Evolutionary conservation across 2,329 filamentous ascomycete species (phyloP), one percentile per base, ranked within the genome.

Genomic region (Claviceps monticola): DNA sequence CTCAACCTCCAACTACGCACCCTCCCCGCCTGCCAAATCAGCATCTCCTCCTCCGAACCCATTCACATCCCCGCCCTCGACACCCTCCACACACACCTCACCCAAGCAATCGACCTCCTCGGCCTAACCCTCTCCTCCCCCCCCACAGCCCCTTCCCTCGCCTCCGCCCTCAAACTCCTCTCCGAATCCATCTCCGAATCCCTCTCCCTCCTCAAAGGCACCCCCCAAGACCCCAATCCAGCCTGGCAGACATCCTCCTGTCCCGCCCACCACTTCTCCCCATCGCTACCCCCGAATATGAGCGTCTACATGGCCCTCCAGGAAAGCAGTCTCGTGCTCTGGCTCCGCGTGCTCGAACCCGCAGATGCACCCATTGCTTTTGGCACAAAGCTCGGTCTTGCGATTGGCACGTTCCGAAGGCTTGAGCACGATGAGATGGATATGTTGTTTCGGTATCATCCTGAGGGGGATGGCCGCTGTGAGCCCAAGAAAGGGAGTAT

Each of bases 341-440:
- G 79, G 61, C 68, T 90, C 23, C 80, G 87, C 37, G 79, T 81
- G 1, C 73, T 91, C 4, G 84, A 88, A 57, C 74, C 84, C 1
- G 83, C 73, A 53, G 80, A 74, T 71, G 74, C 76, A 68, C 77
- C 74, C 61, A 65, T 80, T 61, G 80, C 73, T 57, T 69, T 83
- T 21, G 76, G 78, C 49, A 85, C 74, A 56, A 87, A 80, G 64
- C 84, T 82, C 62, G 87, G 79, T 55, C 78, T 76, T 56, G 89
- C 78, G 58, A 88, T 84, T 55, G 80, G 80, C 43, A 82, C 79
- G 0, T 66, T 79, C 13, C 71, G 80, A 9, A 73, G 81, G 17
- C 73, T 83, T 2, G 81, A 83, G 58, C 86, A 90, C 64, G 86
- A 90, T 66, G 91, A 97, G 67, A 82, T 83, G 56, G 85, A 91